Evolutionary conservation across 2,329 filamentous ascomycete species (phyloP), one percentile per base, ranked within the genome.

Genomic region (Neoascochyta sp.): DNA sequence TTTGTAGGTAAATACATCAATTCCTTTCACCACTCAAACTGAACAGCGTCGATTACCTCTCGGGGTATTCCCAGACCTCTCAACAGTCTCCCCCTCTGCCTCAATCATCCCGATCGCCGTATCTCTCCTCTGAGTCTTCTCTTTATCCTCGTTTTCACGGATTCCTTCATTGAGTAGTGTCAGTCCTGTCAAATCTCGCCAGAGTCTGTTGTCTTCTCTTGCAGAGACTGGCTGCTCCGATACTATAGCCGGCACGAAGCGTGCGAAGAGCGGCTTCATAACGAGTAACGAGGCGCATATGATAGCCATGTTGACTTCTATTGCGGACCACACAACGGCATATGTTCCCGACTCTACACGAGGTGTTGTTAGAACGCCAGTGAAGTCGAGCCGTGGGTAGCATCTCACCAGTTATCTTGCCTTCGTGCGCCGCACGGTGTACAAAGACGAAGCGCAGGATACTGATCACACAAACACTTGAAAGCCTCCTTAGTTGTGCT

Each of bases 231-330:
- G 32, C 13, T 44, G 36, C 13, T 47, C 45, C 4, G 38, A 31
- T 13, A 59, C 35, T 13, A 65, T 30, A 3, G 39, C 39, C 1
- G 66, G 66, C 12, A 62, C 57, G 23, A 60, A 37, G 10, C 47
- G 54, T 6, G 49, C 42, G 29, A 69, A 35, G 7, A 69, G 47
- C 5, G 64, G 65, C 29, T 67, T 68, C 38, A 70, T 54, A 3
- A 66, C 63, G 1, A 68, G 47, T 11, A 70, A 37, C 2, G 61
- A 69, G 8, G 66, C 65, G 42, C 64, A 70, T 4, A 65, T 59
- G 40, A 70, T 67, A 14, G 65, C 64, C 2, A 66, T 52, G 27
- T 69, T 69, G 27, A 63, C 53, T 47, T 71, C 66, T 22, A 64
- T 49, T 2, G 54, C 54, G 3, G 62, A 65, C 57, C 64, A 69